Conservation (phyloP, 2,329 filamentous ascomycete genomes). For the Ascomycota sp. region DNA sequence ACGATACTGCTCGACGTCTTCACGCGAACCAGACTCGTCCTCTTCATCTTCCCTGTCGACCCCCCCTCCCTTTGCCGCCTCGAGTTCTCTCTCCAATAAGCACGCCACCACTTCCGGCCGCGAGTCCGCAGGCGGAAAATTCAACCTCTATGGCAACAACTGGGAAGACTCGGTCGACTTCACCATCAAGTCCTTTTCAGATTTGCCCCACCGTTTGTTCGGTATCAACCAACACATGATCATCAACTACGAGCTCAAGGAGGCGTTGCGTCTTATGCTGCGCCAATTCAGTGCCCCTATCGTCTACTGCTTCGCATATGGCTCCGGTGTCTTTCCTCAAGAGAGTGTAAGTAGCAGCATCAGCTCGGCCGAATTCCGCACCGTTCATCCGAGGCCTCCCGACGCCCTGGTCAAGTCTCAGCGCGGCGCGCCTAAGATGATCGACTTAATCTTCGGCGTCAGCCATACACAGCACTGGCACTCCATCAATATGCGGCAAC, state of each 20-base stretch:
- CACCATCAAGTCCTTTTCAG: constrained; percentile 21
- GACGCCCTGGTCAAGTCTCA: constrained; percentile 68
- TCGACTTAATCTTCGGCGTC: constrained; percentile 95
- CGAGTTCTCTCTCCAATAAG: constrained; percentile 1
- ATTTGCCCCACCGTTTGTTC: constrained; percentile 36
- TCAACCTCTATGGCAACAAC: constrained; percentile 17
- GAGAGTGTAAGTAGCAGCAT: constrained; percentile 28
- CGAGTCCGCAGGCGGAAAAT: constrained; percentile 11
- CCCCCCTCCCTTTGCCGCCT: not conserved
- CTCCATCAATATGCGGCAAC: constrained; percentile 71
- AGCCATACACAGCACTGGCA: constrained; percentile 94
- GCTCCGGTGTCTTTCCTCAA: constrained; percentile 89
- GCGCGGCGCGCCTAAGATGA: constrained; percentile 80
- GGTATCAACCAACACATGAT: constrained; percentile 92
- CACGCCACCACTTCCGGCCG: constrained; percentile 3
- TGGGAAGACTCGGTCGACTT: constrained; percentile 23
- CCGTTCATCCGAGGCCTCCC: constrained; percentile 66
- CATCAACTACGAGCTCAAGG: constrained; percentile 90
- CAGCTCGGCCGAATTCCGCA: constrained; percentile 33
- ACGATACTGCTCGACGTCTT: not conserved
- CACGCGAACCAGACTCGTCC: not conserved
- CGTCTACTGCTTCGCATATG: constrained; percentile 91
- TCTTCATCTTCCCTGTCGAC: not conserved
- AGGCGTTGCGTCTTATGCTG: constrained; percentile 66
- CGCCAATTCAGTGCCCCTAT: constrained; percentile 89